phyloP scores from a whole-genome alignment of 768 basidiomycete genomes.

The Chalciporus piperatus region DNA sequence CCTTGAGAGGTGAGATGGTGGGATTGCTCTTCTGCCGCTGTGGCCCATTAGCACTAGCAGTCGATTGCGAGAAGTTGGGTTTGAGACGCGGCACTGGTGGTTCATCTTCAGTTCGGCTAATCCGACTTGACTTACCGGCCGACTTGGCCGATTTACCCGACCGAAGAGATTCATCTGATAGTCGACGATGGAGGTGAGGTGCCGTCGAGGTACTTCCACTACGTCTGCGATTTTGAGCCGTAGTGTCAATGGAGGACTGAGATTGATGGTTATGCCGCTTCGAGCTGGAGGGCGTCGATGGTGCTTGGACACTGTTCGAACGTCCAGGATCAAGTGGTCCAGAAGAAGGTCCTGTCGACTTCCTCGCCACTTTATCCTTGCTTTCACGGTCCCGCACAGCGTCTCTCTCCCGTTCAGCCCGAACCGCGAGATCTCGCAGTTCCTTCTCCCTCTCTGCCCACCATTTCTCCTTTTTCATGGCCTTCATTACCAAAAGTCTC shows the following conservation, averaged over 20 bases:
- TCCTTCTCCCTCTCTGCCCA: conserved; percentile 30
- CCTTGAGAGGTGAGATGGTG: conserved; percentile 23
- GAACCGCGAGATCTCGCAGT: conserved; percentile 16
- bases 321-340: conserved; percentile 22
- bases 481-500: conserved; percentile 38
- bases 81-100: conserved; percentile 32
- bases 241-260: conserved; percentile 28
- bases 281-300: conserved; percentile 16
- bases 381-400: conserved; percentile 8
- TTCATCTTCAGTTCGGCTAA: conserved; percentile 24
- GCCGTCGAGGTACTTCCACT: conserved; percentile 26
- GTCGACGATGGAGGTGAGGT: conserved; percentile 25
- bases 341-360: conserved; percentile 17
- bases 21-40: conserved; percentile 55
- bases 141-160: conserved; percentile 38
- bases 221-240: conserved; percentile 21
- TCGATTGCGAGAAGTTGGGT: conserved; percentile 23
- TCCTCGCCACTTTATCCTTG: conserved; percentile 17
- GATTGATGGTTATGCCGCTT: conserved; percentile 28
- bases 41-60: conserved; percentile 12
- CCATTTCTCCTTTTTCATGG: conserved; percentile 36
- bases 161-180: conserved; percentile 40
- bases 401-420: conserved; percentile 18
- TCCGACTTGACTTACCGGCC: conserved; percentile 30
- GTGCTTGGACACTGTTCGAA: conserved; percentile 25